Percentiles rank a stretch among this genome's conserved stretches.
phyloP scores from a whole-genome alignment of 768 basidiomycete genomes.

The Lentinus brumalis region DNA sequence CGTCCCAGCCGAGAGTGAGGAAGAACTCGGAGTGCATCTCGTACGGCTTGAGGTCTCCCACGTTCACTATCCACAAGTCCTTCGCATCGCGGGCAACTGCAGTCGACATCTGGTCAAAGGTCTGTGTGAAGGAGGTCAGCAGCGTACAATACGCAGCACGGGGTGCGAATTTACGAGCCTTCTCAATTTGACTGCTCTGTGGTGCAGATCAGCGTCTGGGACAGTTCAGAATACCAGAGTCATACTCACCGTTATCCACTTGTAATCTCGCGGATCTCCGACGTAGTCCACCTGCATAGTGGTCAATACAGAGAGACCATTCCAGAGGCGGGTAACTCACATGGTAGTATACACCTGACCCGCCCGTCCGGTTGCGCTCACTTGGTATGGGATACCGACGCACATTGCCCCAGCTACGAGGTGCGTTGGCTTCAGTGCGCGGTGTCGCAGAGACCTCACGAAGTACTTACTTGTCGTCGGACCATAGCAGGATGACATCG shows the following conservation, averaged over 20 bases:
- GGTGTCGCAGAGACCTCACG: neutral
- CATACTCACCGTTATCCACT: conserved; percentile 61
- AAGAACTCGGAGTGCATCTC: conserved; percentile 75
- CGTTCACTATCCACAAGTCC: conserved; percentile 71
- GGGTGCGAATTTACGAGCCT: conserved; percentile 31
- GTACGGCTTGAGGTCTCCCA: conserved; percentile 75
- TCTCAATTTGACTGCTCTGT: conserved; percentile 55
- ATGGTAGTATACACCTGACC: conserved; percentile 66
- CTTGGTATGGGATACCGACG: conserved; percentile 56
- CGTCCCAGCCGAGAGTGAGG: conserved; percentile 62
- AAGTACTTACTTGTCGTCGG: conserved; percentile 65
- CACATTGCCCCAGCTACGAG: conserved; percentile 64
- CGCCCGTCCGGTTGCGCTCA: conserved; percentile 63
- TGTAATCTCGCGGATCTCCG: conserved; percentile 66
- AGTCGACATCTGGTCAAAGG: conserved; percentile 70
- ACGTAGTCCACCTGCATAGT: conserved; percentile 40
- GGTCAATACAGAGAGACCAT: neutral
- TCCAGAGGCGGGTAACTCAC: conserved; percentile 11
- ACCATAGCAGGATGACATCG: conserved; percentile 67
- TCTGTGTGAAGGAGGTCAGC: conserved; percentile 31
- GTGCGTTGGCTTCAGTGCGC: neutral
- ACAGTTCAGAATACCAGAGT: neutral
- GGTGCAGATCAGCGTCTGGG: neutral
- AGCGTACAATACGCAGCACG: no score
- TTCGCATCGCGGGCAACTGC: conserved; percentile 60